Evolutionary conservation across 2,329 filamentous ascomycete genomes (phyloP), one percentile per base, ranked within the genome.

Genomic region (Claviceps cyperi): DNA sequence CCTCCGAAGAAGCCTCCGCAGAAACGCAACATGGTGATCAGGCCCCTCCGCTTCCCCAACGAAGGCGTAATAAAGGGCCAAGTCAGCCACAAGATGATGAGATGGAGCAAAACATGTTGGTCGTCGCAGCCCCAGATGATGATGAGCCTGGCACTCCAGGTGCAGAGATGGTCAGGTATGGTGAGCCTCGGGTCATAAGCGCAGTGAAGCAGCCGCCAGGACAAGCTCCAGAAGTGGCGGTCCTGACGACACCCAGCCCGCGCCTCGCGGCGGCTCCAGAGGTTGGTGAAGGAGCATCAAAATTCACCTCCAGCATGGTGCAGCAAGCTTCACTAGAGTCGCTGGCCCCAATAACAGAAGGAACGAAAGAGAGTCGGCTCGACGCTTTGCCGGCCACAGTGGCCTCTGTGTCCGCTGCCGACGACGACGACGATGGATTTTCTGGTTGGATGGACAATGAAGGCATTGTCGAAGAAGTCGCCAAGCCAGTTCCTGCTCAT

Each of bases 111-210:
- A 71, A 69, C 8, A 62, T 86, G 40, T 68, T 86, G 4, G 76
- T 86, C 15, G 80, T 86, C 13, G 76, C 77, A 51, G 81, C 81
- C 1, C 82, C 81, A 1, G 67, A 69, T 11, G 80, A 84, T 53
- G 84, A 80, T 4, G 74, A 78, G 52, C 77, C 78, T 2, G 67
- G 68, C 2, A 77, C 75, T 5, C 77, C 78, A 1, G 56, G 66
- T 5, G 62, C 59, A 7, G 72, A 72, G 19, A 62, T 56, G 13
- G 47, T 50, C 1, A 56, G 49, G 17, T 47, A 50, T 32, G 53
- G 56, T 28, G 49, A 51, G 15, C 43, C 53, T 4, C 60, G 56
- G 58, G 49, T 48, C 1, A 51, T 48, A 2, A 49, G 52, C 9
- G 52, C 41, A 4, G 47, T 13, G 14, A 28, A 19, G 2, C 24